A percentile compares a stretch with the other conserved stretches of the same genome.
These are phyloP conservation scores for Trebouxia sp. DNA, from an alignment of 139 green algal species.

Conservation along the genomic window DNA sequence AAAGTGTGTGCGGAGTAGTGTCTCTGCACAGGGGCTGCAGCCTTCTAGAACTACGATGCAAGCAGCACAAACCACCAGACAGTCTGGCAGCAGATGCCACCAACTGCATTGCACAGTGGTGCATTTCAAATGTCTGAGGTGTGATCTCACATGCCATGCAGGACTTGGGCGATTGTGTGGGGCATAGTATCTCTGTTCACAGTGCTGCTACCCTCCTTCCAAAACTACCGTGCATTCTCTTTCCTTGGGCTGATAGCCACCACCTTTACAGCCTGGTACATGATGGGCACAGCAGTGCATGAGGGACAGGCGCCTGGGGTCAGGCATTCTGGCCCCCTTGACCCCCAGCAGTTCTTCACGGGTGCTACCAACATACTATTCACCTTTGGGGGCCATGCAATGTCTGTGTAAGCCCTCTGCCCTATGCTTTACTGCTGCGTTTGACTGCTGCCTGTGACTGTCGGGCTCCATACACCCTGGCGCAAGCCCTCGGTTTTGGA, in stretches of 20 bases:
- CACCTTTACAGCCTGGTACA: conserved; percentile 33
- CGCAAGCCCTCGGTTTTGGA: too few relatives aligned
- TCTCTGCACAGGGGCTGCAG: too few relatives aligned
- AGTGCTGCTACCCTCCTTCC: conserved; percentile 19
- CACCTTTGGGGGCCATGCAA: conserved; percentile 22
- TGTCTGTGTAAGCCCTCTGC: conserved; percentile 1
- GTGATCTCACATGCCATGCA: neutral
- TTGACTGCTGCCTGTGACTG: too few relatives aligned
- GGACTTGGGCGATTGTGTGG: conserved; percentile 15
- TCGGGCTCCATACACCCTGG: too few relatives aligned
- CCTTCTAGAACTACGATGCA: too few relatives aligned
- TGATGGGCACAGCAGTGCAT: conserved; percentile 19
- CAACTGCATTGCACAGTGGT: neutral
- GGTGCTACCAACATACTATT: conserved; percentile 28
- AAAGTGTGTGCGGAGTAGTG: too few relatives aligned
- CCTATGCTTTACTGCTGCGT: neutral
- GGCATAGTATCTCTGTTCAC: neutral
- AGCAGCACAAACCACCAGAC: too few relatives aligned
- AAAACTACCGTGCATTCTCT: conserved; percentile 26
- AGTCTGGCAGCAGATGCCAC: neutral
- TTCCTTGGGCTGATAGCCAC: conserved; percentile 29
- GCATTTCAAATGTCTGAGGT: neutral
- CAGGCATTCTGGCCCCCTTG: conserved; percentile 6
- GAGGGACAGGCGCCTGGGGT: neutral
- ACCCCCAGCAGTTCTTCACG: conserved; percentile 3